Percentiles rank a stretch among this genome's conserved stretches.
phyloP scores from a whole-genome alignment of 139 green algal species.

The Chlorella vulgaris region DNA sequence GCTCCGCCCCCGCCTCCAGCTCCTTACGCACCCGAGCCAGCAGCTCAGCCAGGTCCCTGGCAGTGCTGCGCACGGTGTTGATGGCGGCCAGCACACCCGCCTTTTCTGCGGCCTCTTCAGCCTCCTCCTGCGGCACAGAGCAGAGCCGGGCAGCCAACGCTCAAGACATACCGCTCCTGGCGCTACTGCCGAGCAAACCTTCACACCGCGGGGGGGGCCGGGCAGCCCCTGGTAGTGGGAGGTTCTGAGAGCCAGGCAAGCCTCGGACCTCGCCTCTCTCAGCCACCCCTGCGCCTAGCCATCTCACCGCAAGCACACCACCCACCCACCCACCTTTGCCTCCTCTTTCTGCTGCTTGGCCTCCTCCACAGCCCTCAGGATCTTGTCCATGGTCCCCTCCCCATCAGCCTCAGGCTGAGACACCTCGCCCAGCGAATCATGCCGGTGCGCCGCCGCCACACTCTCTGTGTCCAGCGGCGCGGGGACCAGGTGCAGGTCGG shows the following conservation, averaged over 20 bases:
- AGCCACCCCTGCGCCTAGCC: too few relatives aligned
- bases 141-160: too few relatives aligned
- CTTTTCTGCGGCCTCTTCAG: neutral
- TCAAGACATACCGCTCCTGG: too few relatives aligned
- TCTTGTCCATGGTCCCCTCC: neutral
- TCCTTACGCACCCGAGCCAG: conserved; percentile 8
- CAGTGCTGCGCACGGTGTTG: neutral
- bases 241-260: too few relatives aligned
- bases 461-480: conserved; percentile 58
- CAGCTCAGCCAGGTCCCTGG: conserved; percentile 14
- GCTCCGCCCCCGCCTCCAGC: neutral
- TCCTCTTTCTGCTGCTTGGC: too few relatives aligned
- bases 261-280: too few relatives aligned
- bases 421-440: conserved; percentile 16
- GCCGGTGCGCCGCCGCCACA: neutral
- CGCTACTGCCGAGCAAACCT: too few relatives aligned
- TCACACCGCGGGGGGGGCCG: too few relatives aligned
- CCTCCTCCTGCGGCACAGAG: neutral
- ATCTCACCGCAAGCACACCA: neutral
- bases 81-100: neutral
- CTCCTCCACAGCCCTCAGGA: neutral
- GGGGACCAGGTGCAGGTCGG: conserved; percentile 73
- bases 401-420: neutral
- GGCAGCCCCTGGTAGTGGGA: too few relatives aligned
- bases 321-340: neutral